Conservation (phyloP, 257 asterid genomes). For the Oldenlandia corymbosa region DNA sequence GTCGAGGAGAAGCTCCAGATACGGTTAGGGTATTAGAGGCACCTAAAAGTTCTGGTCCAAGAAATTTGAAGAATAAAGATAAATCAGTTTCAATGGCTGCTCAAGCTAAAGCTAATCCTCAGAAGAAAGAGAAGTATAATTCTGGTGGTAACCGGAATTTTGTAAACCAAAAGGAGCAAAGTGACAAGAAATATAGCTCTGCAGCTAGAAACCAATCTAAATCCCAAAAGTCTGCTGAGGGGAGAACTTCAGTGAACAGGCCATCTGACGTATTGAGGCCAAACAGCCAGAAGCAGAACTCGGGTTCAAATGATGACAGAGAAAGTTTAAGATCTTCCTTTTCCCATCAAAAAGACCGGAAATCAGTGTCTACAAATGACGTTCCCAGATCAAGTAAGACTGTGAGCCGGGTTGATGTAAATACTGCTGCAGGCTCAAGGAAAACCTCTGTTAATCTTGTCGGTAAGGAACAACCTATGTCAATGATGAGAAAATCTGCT, state of each 20-base stretch:
- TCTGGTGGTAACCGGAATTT: conserved; percentile 37
- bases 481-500: conserved; percentile 35
- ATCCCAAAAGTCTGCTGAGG: conserved; percentile 48
- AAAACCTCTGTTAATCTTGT: conserved; percentile 47
- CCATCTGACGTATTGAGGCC: conserved; percentile 63
- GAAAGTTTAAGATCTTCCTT: conserved; percentile 36
- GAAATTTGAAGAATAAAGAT: conserved; percentile 51
- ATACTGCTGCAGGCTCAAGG: conserved; percentile 42
- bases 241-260: conserved; percentile 36
- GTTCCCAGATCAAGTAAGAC: conserved; percentile 41
- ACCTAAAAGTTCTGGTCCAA: conserved; percentile 43
- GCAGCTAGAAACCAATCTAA: conserved; percentile 35
- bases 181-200: conserved; percentile 31
- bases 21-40: conserved; percentile 42
- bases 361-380: conserved; percentile 34
- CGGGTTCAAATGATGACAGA: conserved; percentile 36
- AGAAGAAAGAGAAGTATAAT: conserved; percentile 47
- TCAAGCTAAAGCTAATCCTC: conserved; percentile 52
- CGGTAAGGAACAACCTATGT: conserved; percentile 52
- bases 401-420: conserved; percentile 53
- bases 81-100: conserved; percentile 47
- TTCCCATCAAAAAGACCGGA: conserved; percentile 44
- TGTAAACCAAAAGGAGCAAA: conserved; percentile 48
- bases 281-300: conserved; percentile 88
- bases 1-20: conserved; percentile 36